Evolutionary conservation across 441 rosid species (phyloP), one percentile per base, ranked within the genome.

Genomic region (Brassica balearica): DNA sequence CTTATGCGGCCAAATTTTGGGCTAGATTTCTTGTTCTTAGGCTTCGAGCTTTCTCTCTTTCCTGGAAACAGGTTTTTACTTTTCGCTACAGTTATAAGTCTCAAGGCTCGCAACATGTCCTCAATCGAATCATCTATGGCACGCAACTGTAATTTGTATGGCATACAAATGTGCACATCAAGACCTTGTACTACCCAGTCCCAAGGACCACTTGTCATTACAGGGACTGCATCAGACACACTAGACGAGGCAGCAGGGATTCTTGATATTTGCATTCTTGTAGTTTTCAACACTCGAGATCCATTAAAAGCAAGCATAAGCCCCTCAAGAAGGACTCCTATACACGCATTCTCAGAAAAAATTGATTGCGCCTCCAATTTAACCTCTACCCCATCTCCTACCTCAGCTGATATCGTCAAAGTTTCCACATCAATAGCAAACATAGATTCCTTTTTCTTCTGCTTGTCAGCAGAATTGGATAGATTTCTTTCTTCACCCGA

Each of bases 111-210:
- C 81, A 93, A 74, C 98, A 92, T 91, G 64, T 97, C 99, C 91
- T 95, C 99, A 72, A 95, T 48, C 8, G 99, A 86, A 87, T 97
- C 99, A 82, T 97, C 99, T 82, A 93, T 90, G 76, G 99, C 99
- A 65, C 99, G 99, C 86, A 97, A 76, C 87, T 95, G 87, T 86
- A 97, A 84, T 87, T 91, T 89, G 89, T 80, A 95, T 72, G 99
- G 99, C 97, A 97, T 73, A 83, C 92, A 88, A 79, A 97, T 82
- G 85, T 93, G 98, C 84, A 93, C 81, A 82, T 90, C 90, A 81
- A 91, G 97, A 75, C 97, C 99, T 87, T 97, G 99, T 84, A 97
- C 85, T 74, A 93, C 95, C 98, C 97, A 97, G 83, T 97, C 99
- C 99, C 99, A 95, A n/a, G 77, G 85, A 75, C 78, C 76, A 59